A percentile compares a stretch with the other conserved stretches of the same genome.
Conservation (phyloP, 495 filamentous ascomycete species). For the Rhizodiscina lignyota region DNA sequence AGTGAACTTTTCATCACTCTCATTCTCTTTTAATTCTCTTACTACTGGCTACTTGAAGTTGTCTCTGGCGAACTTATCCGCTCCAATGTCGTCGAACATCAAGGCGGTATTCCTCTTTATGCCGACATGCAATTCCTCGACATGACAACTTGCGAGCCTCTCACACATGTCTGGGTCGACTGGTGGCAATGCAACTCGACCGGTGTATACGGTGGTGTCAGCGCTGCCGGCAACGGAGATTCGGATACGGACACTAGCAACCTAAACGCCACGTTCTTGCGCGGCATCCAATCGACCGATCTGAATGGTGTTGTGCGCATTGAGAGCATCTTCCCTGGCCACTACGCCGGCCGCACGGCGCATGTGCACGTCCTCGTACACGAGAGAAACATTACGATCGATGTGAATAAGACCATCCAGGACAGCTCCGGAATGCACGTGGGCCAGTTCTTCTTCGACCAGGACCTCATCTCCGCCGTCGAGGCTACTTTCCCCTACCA, state of each 20-base stretch:
- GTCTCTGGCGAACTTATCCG: slow-evolving; percentile 31
- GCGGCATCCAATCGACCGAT: slow-evolving; percentile 34
- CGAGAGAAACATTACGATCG: not conserved
- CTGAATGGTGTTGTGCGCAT: slow-evolving; percentile 38
- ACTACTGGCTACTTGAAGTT: slow-evolving; percentile 1
- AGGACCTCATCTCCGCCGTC: slow-evolving; percentile 37
- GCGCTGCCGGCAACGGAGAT: slow-evolving; percentile 6
- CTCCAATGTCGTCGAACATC: slow-evolving; percentile 30
- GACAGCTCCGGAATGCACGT: slow-evolving; percentile 29
- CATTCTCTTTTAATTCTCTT: not conserved
- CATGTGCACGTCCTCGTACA: slow-evolving; percentile 40
- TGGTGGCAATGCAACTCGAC: slow-evolving; percentile 42
- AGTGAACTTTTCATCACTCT: not conserved
- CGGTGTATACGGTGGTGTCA: slow-evolving; percentile 33
- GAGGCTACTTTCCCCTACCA: slow-evolving; percentile 37
- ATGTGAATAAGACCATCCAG: slow-evolving; percentile 1
- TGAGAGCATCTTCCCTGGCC: slow-evolving; percentile 41
- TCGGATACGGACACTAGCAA: slow-evolving; percentile 18
- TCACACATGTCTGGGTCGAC: slow-evolving; percentile 38
- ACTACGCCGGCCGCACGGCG: slow-evolving; percentile 41
- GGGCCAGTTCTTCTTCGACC: slow-evolving; percentile 47
- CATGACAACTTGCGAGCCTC: slow-evolving; percentile 33
- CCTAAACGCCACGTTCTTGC: slow-evolving; percentile 30
- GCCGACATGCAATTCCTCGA: slow-evolving; percentile 44
- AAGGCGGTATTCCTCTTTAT: slow-evolving; percentile 36